Evolutionary conservation across 1,139 yeast genomes (phyloP).

Genomic region (Pneumocystis carinii): DNA sequence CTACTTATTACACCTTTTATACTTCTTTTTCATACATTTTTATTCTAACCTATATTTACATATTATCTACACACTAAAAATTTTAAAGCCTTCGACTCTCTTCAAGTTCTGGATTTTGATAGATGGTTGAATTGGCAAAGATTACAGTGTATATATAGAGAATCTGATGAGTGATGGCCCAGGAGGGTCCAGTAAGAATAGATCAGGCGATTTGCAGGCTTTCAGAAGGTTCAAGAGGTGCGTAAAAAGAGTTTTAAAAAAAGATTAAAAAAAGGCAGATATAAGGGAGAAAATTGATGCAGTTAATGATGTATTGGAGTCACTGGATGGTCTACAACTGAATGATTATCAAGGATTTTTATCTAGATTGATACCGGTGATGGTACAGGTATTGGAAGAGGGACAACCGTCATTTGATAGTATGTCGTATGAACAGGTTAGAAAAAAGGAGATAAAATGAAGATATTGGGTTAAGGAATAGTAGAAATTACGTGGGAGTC

Average conservation of each 20-base stretch:
- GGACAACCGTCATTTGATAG: slow-evolving; percentile 61
- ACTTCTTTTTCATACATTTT: background rate
- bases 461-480: background rate
- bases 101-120: too few relatives aligned
- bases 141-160: background rate
- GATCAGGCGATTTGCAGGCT: background rate
- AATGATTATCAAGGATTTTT: slow-evolving; percentile 32
- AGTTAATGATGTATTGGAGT: slow-evolving; percentile 69
- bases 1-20: too few relatives aligned
- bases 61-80: background rate
- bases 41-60: too few relatives aligned
- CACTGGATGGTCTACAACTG: slow-evolving; percentile 37
- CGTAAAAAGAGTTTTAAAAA: background rate
- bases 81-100: too few relatives aligned
- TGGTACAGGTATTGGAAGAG: slow-evolving; percentile 42
- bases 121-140: too few relatives aligned
- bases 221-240: background rate
- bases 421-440: slow-evolving; percentile 36
- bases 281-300: slow-evolving; percentile 46
- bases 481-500: slow-evolving; percentile 47
- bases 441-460: slow-evolving; percentile 2
- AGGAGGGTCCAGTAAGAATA: background rate
- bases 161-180: background rate
- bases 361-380: slow-evolving; percentile 45
- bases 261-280: slow-evolving; percentile 26